phyloP scores from a whole-genome alignment of 257 asterid species.

The Solanum ossicruentum region DNA sequence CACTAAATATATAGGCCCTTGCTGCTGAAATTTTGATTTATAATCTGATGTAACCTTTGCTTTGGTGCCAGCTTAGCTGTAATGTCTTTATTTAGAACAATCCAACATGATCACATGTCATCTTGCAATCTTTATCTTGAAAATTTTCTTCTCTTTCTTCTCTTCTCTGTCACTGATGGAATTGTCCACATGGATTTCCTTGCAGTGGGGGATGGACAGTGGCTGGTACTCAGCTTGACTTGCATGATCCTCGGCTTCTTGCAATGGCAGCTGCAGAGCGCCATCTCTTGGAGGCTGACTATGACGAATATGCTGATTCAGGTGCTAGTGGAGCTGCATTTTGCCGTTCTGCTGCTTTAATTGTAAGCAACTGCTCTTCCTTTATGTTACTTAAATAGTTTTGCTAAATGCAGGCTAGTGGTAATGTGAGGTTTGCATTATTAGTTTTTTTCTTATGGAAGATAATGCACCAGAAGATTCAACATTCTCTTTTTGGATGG shows the following conservation, averaged over 20 bases:
- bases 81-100: not conserved
- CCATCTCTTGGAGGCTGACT: conserved; percentile 29
- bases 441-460: not conserved
- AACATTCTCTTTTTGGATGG: not conserved
- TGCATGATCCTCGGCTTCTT: conserved; percentile 31
- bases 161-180: not conserved
- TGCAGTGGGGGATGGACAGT: conserved; percentile 30
- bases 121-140: not conserved
- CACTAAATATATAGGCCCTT: not conserved
- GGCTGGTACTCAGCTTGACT: conserved; percentile 26
- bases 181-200: not conserved
- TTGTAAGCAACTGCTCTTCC: conserved; percentile 12
- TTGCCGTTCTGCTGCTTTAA: conserved; percentile 38
- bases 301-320: conserved; percentile 31
- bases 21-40: not conserved
- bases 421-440: not conserved
- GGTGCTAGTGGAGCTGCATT: conserved; percentile 42
- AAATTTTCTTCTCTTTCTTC: not conserved
- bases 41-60: not conserved
- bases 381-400: not conserved
- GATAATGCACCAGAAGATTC: not conserved
- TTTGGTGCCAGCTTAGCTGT: not conserved
- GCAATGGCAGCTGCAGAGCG: conserved; percentile 41
- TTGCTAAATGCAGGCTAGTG: not conserved
- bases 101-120: not conserved